Conservation (phyloP, 2,329 filamentous ascomycete genomes). For the Cladophialophora exuberans region DNA sequence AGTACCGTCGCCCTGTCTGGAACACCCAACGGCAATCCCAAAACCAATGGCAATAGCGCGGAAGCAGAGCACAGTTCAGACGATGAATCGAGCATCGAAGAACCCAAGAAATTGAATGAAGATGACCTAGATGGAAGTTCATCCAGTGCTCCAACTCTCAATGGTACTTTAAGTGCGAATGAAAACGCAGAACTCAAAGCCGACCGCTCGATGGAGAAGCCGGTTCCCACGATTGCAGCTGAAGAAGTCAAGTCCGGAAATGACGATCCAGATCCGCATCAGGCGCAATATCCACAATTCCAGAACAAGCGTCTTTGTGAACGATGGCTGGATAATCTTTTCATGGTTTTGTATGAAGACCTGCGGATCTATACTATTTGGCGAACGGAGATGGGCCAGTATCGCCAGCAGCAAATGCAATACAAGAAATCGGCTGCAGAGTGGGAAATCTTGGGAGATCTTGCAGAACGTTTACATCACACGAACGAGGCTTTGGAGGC, state of each 20-base stretch:
- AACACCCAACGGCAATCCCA: conserved; percentile 57
- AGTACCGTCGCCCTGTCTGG: conserved; percentile 79
- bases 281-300: conserved; percentile 82
- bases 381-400: conserved; percentile 97
- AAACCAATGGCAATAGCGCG: conserved; percentile 39
- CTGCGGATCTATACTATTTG: conserved; percentile 98
- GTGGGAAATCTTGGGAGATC: conserved; percentile 94
- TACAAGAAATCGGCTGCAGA: conserved; percentile 97
- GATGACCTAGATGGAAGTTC: conserved; percentile 35
- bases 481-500: conserved; percentile 89
- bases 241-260: conserved; percentile 75
- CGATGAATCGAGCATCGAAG: conserved; percentile 31
- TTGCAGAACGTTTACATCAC: conserved; percentile 92
- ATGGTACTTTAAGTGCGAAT: conserved; percentile 33
- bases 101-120: conserved; percentile 30
- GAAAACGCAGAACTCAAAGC: conserved; percentile 37
- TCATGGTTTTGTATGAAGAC: conserved; percentile 99
- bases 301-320: conserved; percentile 98
- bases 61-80: conserved; percentile 35
- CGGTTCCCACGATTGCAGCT: conserved; percentile 75
- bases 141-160: conserved; percentile 37
- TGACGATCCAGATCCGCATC: conserved; percentile 67
- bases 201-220: conserved; percentile 68
- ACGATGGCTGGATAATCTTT: conserved; percentile 96
- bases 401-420: conserved; percentile 86